Evolutionary conservation across 257 asterid species (phyloP), one percentile per base, ranked within the genome.

Genomic region (Capsicum pubescens): DNA sequence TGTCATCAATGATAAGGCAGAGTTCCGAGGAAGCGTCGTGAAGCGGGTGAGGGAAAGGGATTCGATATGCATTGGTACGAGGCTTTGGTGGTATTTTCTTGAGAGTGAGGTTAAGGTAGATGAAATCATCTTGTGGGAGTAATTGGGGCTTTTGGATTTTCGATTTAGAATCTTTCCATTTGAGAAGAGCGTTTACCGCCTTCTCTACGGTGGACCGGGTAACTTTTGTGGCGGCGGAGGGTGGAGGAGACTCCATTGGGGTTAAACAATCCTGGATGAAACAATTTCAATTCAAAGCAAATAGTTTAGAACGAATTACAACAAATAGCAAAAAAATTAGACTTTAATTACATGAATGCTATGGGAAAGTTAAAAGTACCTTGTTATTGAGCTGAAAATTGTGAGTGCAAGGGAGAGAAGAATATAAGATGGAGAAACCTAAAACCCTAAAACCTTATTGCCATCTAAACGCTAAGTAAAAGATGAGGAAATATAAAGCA

Each of bases 101-200:
- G 39, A 94, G 96, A 80, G 98, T 94, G 63, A 93, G 82, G 70
- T 90, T 92, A 66, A 95, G 98, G 87, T 92, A 95, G 66, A 95
- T 74, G 74, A 87, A 93, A 80, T 95, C 98, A 11, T 95, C 98
- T 26, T 86, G 80, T 35, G 97, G 95, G 9, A 95, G 91, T 13
- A 95, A 91, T 59, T 93, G 95, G 7, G 89, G 92, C 87, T 91
- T 93, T 32, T 90, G 90, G 67, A 83, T 60, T 39, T 90, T 52
- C 1, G 96, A 88, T 60, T 90, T 86, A 5, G 88, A 59, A 3
- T 88, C 90, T 64, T 91, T 94, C 95, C 93, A 79, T 76, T 92
- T 95, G 46, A 92, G 68, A 8, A 95, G 87, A 19, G 98, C 96
- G 44, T 15, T 42, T 0, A 94, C 90, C 17, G 98, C 99, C 6